Base-by-base conservation (phyloP, 2,329 filamentous ascomycete genomes). In the Colletotrichum sp. region DNA sequence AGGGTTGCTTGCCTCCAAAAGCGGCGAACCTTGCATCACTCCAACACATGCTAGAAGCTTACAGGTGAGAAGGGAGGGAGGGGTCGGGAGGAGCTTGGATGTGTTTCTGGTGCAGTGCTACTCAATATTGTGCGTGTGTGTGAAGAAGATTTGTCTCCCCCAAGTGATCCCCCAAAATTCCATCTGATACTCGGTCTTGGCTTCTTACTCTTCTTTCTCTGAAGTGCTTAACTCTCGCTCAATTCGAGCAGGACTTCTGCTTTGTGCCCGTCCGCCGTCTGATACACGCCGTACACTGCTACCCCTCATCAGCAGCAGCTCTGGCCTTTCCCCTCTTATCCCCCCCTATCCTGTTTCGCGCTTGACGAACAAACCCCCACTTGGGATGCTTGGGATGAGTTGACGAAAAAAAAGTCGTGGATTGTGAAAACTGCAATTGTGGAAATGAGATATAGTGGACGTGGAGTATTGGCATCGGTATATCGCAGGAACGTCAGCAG, bases 1-100 rank as follows among this genome's bases (percentile, higher is more conserved):
- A 60, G 69, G 55, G 55, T 21, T 69, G 32, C 39, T 65, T 52
- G 21, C 7, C 32, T 60, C 49, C 34, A 57, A 36, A 73, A 73
- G 28, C 65, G 64, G 65, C 71, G 71, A 73, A 62, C 34, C 57
- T 73, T 73, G 71, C 39, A 69, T 72, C 57, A 49, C 36, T 68
- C 55, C 64, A 52, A 72, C 64, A 44, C 28, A 34, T 30, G n/a
- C 28, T 59, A 62, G 18, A 32, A 26, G 30, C 30, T 21, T 15
- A n/a, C 26, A 34, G 62, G 16, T 32, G 24, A 32, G 30, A 34
- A 44, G 67, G 21, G 68, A 52, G 32, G 24, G 34, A 59, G 32
- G 60, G 44, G 49, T 26, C 21, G 52, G 39, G 44, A 44, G 39
- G 34, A 32, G 21, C 21, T 28, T 52, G 39, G 62, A 39, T 18